Conservation (phyloP, 169 alveolate species). For the Toxoplasma gondii region DNA sequence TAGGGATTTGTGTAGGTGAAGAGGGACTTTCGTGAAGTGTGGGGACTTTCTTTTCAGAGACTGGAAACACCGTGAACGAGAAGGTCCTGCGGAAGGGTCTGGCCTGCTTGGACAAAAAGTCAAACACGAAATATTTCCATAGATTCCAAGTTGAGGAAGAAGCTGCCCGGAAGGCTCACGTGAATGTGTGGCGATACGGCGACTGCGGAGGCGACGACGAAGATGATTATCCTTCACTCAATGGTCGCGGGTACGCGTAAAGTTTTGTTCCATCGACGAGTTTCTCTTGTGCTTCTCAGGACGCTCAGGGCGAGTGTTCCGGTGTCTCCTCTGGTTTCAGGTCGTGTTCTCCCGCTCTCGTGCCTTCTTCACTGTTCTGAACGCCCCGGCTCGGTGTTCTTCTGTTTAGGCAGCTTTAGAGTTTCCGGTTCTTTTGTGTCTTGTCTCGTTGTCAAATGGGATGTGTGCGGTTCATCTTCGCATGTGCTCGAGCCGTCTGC, state of each 20-base stretch:
- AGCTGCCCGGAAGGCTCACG: conserved; percentile 47
- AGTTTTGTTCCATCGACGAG: background rate
- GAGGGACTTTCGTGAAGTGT: background rate
- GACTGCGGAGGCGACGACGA: conserved; percentile 54
- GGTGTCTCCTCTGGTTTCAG: background rate
- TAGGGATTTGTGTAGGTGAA: background rate
- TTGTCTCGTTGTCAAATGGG: no score
- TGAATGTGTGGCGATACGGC: conserved; percentile 59
- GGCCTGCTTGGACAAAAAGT: conserved; percentile 46
- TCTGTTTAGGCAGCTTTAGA: no score
- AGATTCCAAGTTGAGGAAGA: conserved; percentile 47
- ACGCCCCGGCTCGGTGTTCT: no score
- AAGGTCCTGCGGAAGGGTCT: conserved; percentile 35
- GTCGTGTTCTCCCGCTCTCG: background rate
- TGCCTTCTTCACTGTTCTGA: no score
- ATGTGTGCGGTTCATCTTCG: no score
- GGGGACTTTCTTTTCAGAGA: conserved; percentile 14
- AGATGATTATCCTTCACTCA: conserved; percentile 32
- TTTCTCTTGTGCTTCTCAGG: background rate
- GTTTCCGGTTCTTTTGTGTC: no score
- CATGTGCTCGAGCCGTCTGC: no score
- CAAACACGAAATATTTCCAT: background rate
- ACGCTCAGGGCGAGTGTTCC: background rate
- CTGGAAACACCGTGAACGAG: conserved; percentile 41
- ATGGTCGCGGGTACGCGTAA: background rate